phyloP scores from a whole-genome alignment of 371 early-diverging fungal species.

The Spiromyces aspiralis region DNA sequence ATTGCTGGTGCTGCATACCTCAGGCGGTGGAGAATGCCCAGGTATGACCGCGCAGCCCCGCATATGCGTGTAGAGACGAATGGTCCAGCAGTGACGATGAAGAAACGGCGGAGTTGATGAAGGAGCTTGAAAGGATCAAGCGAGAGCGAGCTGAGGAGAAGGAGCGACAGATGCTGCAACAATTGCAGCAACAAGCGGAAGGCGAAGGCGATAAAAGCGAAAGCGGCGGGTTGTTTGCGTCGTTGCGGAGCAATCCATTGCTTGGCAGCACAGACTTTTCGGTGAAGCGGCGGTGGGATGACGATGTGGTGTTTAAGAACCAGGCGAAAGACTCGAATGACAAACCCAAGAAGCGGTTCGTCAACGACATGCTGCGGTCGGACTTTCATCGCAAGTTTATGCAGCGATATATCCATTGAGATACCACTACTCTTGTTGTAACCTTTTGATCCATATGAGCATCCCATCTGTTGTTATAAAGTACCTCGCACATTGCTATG shows the following conservation, averaged over 20 bases:
- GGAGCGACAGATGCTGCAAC: conserved; percentile 62
- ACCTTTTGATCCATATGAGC: no score
- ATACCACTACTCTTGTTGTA: no score
- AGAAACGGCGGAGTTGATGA: conserved; percentile 74
- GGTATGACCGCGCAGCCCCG: no score
- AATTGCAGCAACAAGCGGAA: conserved; percentile 35
- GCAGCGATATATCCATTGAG: conserved; percentile 66
- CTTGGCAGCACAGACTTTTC: conserved; percentile 72
- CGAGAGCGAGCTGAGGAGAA: conserved; percentile 84
- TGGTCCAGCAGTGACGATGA: conserved; percentile 93
- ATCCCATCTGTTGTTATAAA: no score
- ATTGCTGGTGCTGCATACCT: no score
- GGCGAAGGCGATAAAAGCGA: conserved; percentile 26
- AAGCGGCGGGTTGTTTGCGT: conserved; percentile 38
- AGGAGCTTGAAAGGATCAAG: conserved; percentile 89
- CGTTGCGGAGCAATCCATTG: no score
- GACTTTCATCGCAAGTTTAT: conserved; percentile 95
- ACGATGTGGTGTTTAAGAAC: conserved; percentile 94
- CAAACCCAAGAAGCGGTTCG: conserved; percentile 79
- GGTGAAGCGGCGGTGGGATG: conserved; percentile 92
- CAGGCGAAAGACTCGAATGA: conserved; percentile 78
- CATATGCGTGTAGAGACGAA: no score
- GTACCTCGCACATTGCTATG: no score
- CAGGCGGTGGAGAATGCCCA: no score
- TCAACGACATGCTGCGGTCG: conserved; percentile 87